Evolutionary conservation across 2,329 filamentous ascomycete genomes (phyloP), one percentile per base, ranked within the genome.

Genomic region (Colletotrichum sp.): DNA sequence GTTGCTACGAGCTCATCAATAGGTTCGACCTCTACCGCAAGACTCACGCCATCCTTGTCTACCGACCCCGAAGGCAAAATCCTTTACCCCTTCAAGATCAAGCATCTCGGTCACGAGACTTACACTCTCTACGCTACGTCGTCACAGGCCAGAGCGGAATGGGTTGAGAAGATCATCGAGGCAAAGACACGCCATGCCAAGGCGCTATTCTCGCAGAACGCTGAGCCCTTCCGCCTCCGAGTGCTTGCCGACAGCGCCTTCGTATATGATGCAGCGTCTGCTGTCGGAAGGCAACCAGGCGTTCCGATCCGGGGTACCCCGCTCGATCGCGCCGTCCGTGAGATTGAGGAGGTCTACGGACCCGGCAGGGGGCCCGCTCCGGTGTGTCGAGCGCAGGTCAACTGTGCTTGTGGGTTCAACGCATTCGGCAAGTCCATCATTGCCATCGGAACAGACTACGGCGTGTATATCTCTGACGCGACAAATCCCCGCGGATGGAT

Each of bases 241-340:
- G 96, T 99, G 10, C 93, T 99, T 83, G 96, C 97, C 0, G 97
- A 99, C 82, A 94, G 95, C 59, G 95, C 96, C 0, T 99, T 99
- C 84, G 93, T 94, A 13, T 96, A 96, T 80, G 95, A 98, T 79
- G 86, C 88, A 6, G 83, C 90, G 71, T 90, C 91, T 5, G 87
- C 89, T 63, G 87, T 91, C 52, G 89, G 92, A 15, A 93, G 91
- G 83, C 92, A 89, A 60, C 86, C 88, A 18, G 88, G 92, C 73
- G 94, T 98, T 24, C 91, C 94, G 10, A 97, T 99, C 82, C 93
- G 93, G 79, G 96, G 95, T 6, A 99, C 98, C 1, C 98, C 97
- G 2, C 89, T 99, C 18, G 96, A 99, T 83, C 91, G 96, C 75
- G 95, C 98, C 6, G 96, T 99, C 77, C 91, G 94, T 77, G 96